phyloP scores from a whole-genome alignment of 2,329 filamentous ascomycete species.

The Colletotrichum eleusines region DNA sequence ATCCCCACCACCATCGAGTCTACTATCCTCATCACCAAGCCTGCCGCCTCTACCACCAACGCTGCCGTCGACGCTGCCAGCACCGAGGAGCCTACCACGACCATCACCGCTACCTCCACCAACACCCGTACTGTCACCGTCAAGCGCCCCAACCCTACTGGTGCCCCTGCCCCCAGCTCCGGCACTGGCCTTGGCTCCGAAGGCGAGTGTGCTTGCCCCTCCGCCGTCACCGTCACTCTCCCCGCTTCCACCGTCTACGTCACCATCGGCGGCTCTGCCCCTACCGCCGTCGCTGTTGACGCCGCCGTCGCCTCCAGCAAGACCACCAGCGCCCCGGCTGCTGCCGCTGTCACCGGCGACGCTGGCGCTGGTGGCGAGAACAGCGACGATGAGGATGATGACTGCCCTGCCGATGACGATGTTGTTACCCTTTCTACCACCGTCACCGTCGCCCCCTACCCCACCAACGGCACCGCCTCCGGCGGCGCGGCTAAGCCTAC shows the following conservation, averaged over 20 bases:
- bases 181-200: slow-evolving; percentile 31
- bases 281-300: slow-evolving; percentile 13
- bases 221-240: slow-evolving; percentile 44
- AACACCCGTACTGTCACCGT: slow-evolving; percentile 53
- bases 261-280: slow-evolving; percentile 42
- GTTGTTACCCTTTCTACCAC: slow-evolving; percentile 51
- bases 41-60: slow-evolving; percentile 10
- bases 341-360: slow-evolving; percentile 44
- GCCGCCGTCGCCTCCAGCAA: slow-evolving; percentile 15
- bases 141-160: slow-evolving; percentile 41
- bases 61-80: slow-evolving; percentile 17
- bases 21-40: slow-evolving; percentile 49
- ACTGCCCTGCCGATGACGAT: slow-evolving; percentile 39
- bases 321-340: slow-evolving; percentile 43
- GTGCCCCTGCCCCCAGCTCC: slow-evolving; percentile 11
- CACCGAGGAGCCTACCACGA: slow-evolving; percentile 51
- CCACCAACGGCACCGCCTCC: slow-evolving; percentile 55
- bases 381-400: slow-evolving; percentile 43
- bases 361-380: slow-evolving; percentile 29
- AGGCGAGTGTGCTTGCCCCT: slow-evolving; percentile 40
- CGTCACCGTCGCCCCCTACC: slow-evolving; percentile 51
- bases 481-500: slow-evolving; percentile 51
- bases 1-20: slow-evolving; percentile 57
- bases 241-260: slow-evolving; percentile 48
- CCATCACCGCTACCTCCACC: slow-evolving; percentile 53